phyloP scores from a whole-genome alignment of 768 basidiomycete genomes.

The Pleurotus citrinopileatus region DNA sequence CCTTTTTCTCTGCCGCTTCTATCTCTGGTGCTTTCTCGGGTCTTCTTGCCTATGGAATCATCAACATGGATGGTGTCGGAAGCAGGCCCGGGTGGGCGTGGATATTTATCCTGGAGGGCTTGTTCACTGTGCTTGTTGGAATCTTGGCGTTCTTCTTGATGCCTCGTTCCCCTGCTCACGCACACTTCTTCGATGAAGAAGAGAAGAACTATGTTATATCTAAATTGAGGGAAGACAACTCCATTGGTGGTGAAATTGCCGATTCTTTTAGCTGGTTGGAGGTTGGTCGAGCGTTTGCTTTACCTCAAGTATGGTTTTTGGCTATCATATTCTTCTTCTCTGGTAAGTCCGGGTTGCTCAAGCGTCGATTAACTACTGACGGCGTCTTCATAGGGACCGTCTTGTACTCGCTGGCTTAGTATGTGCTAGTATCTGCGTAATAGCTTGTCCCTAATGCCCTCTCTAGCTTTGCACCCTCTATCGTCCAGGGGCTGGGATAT shows the following conservation, averaged over 20 bases:
- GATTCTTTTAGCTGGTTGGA: constrained; percentile 61
- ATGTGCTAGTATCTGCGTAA: no score
- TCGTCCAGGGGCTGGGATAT: constrained; percentile 62
- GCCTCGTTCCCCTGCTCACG: constrained; percentile 38
- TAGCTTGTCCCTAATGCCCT: no score
- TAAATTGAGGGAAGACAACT: constrained; percentile 39
- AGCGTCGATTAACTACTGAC: background rate
- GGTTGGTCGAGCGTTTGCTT: constrained; percentile 43
- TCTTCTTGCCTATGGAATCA: constrained; percentile 63
- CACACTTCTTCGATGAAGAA: constrained; percentile 46
- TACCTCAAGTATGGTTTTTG: constrained; percentile 55
- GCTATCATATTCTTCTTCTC: constrained; percentile 49
- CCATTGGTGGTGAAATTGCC: constrained; percentile 19
- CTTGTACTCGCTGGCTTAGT: constrained; percentile 49
- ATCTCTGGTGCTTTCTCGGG: constrained; percentile 69
- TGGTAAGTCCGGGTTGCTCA: constrained; percentile 28
- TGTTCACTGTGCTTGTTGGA: constrained; percentile 62
- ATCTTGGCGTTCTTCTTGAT: constrained; percentile 45
- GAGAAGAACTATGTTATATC: constrained; percentile 47
- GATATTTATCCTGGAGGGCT: constrained; percentile 68
- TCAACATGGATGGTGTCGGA: constrained; percentile 50
- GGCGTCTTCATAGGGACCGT: background rate
- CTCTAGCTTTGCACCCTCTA: constrained; percentile 66
- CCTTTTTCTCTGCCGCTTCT: constrained; percentile 51
- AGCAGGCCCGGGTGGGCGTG: constrained; percentile 49